Percentiles rank a stretch among this genome's conserved stretches.
Conservation (phyloP, 2,329 filamentous ascomycete species). For the Madurella mycetomatis region DNA sequence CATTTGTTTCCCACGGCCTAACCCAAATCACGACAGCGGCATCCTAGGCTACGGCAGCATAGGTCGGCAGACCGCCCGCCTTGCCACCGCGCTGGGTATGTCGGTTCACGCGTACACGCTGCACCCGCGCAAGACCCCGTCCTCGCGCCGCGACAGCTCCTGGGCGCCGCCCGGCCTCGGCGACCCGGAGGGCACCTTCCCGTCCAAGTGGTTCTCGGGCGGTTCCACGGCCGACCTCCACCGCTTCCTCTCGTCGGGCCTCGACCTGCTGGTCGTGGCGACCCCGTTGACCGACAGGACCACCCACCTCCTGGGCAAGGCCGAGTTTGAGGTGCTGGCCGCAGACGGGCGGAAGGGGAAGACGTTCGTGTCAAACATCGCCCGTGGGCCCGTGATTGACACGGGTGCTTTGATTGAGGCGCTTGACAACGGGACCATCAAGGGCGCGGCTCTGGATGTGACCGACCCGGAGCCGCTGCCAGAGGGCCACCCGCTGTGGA, state of each 20-base stretch:
- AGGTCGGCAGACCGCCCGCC: slow-evolving; percentile 49
- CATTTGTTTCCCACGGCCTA: not conserved
- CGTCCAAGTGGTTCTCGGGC: slow-evolving; percentile 49
- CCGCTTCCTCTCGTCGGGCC: slow-evolving; percentile 45
- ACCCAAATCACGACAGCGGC: slow-evolving; percentile 33
- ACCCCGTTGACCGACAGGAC: slow-evolving; percentile 49
- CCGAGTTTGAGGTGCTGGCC: slow-evolving; percentile 44
- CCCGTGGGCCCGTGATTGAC: slow-evolving; percentile 51
- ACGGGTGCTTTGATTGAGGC: slow-evolving; percentile 58
- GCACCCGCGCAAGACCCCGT: slow-evolving; percentile 60
- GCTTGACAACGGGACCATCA: slow-evolving; percentile 42
- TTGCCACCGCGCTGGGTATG: slow-evolving; percentile 64
- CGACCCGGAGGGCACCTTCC: slow-evolving; percentile 47
- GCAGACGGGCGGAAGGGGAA: slow-evolving; percentile 27
- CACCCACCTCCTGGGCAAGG: slow-evolving; percentile 44
- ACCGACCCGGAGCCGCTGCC: slow-evolving; percentile 76
- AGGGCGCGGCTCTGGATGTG: slow-evolving; percentile 71
- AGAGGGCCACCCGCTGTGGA: slow-evolving; percentile 64
- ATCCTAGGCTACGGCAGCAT: slow-evolving; percentile 54
- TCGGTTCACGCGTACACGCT: slow-evolving; percentile 72
- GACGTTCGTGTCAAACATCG: slow-evolving; percentile 67
- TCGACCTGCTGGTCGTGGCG: slow-evolving; percentile 51
- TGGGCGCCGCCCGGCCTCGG: slow-evolving; percentile 66
- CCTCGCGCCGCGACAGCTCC: slow-evolving; percentile 57
- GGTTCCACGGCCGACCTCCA: slow-evolving; percentile 41